Evolutionary conservation across 352 stramenopile genomes (phyloP), one percentile per base, ranked within the genome.

Genomic region (Pythium angustatum): DNA sequence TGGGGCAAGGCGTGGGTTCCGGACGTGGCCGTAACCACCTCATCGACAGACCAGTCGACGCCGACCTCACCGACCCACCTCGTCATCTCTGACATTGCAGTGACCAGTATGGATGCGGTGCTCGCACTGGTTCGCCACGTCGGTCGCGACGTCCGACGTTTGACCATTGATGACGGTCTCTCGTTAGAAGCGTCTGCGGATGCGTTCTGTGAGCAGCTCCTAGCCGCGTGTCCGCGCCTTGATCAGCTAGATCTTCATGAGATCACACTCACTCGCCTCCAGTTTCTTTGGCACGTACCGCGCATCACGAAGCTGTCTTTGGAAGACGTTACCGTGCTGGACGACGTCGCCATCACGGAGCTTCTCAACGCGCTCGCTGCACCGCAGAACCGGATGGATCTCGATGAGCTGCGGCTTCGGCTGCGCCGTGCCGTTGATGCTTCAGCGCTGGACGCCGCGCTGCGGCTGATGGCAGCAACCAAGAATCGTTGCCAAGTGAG

Each of bases 1-100:
- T 54, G 47, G 47, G 47, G 47, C 1, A 26, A 54, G 15, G 47
- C 47, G 47, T 54, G 47, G 47, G 47, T 54, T 21, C 2, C 15
- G 14, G 19, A 54, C 17, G 47, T 8, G 11, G 15, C 19, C 11
- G 38, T 22, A 3, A 44, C 38, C 15, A 21, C 15, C 10, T 44
- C 22, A 14, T 19, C 19, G 38, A n/a, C n/a, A n/a, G n/a, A n/a
- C n/a, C n/a, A n/a, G n/a, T n/a, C n/a, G n/a, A n/a, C n/a, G n/a
- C n/a, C n/a, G n/a, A n/a, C n/a, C n/a, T 44, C 38, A 2, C 38
- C 38, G 6, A 44, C 38, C 10, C 38, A 44, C 15, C 38, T 44
- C 2, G 22, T 44, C 12, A 3, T 44, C n/a, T n/a, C n/a, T n/a
- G n/a, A n/a, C n/a, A n/a, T n/a, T n/a, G n/a, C n/a, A n/a, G n/a